These are phyloP conservation scores for Pleurotus pulmonarius DNA, from an alignment of 768 basidiomycete genomes.

Conservation along the genomic window DNA sequence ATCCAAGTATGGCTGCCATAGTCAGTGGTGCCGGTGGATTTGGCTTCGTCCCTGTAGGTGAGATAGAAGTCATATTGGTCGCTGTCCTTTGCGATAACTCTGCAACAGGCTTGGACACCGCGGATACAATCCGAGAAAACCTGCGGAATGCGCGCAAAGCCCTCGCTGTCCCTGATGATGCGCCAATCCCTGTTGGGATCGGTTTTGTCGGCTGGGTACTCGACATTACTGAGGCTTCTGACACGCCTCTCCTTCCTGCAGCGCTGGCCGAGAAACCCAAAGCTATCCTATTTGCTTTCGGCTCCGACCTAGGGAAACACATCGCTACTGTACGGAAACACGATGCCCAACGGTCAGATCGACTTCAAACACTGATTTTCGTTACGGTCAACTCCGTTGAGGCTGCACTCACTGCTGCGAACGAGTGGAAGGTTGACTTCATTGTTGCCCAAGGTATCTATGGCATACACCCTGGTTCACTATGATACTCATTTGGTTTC, in stretches of 20 bases:
- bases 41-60: conserved; percentile 51
- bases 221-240: conserved; percentile 33
- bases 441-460: conserved; percentile 50
- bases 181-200: conserved; percentile 47
- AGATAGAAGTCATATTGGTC: conserved; percentile 14
- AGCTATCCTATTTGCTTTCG: conserved; percentile 54
- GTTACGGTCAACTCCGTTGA: conserved; percentile 40
- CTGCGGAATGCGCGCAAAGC: conserved; percentile 26
- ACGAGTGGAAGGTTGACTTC: conserved; percentile 46
- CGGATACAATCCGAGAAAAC: conserved; percentile 24
- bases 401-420: conserved; percentile 39
- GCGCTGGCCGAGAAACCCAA: conserved; percentile 37
- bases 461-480: background rate
- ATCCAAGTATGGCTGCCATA: conserved; percentile 29
- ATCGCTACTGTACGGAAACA: conserved; percentile 36
- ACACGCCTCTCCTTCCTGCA: conserved; percentile 28
- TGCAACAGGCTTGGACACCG: conserved; percentile 31
- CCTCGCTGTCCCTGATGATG: conserved; percentile 21
- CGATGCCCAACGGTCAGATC: conserved; percentile 25
- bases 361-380: conserved; percentile 29
- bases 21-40: conserved; percentile 53
- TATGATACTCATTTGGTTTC: background rate
- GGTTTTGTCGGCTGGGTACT: conserved; percentile 57
- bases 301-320: conserved; percentile 39
- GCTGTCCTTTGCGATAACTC: background rate